Conservation (phyloP, 345 rosid species). For the Raphanus raphanistrum region DNA sequence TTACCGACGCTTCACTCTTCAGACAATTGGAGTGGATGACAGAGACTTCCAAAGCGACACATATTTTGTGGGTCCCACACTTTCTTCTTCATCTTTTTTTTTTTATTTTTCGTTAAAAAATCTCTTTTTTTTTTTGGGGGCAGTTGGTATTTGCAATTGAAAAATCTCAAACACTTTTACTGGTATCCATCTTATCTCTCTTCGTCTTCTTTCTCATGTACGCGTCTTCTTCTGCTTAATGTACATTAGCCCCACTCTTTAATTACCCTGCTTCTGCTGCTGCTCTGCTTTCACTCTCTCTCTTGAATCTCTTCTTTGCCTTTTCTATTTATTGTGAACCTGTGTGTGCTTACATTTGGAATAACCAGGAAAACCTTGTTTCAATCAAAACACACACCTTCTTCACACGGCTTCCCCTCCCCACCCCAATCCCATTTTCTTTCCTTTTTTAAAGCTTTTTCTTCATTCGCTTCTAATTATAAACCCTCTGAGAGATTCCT, state of each 20-base stretch:
- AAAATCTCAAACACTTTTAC: neutral
- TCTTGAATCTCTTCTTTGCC: neutral
- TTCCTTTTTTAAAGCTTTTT: neutral
- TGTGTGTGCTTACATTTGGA: neutral
- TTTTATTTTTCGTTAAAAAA: too few relatives aligned
- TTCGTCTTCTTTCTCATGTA: slow-evolving; percentile 14
- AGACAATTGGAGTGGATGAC: slow-evolving; percentile 29
- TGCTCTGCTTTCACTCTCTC: slow-evolving; percentile 21
- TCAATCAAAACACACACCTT: slow-evolving; percentile 4
- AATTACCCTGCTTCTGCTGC: neutral
- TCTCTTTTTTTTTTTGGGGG: neutral
- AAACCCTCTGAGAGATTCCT: neutral
- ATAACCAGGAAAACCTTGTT: neutral
- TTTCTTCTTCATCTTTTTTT: neutral
- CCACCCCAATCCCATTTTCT: neutral
- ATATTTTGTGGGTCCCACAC: slow-evolving; percentile 20
- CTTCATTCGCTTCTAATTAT: neutral
- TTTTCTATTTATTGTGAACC: slow-evolving; percentile 9
- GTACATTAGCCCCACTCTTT: slow-evolving; percentile 20
- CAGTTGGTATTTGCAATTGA: neutral
- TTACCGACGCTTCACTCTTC: neutral
- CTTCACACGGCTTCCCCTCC: slow-evolving; percentile 5
- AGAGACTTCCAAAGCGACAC: slow-evolving; percentile 38
- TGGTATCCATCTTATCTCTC: neutral
- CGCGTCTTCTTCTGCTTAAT: slow-evolving; percentile 35